A percentile compares a stretch with the other conserved stretches of the same genome.
Conservation (phyloP, 164 flowering plant species). For the Sedum album region DNA sequence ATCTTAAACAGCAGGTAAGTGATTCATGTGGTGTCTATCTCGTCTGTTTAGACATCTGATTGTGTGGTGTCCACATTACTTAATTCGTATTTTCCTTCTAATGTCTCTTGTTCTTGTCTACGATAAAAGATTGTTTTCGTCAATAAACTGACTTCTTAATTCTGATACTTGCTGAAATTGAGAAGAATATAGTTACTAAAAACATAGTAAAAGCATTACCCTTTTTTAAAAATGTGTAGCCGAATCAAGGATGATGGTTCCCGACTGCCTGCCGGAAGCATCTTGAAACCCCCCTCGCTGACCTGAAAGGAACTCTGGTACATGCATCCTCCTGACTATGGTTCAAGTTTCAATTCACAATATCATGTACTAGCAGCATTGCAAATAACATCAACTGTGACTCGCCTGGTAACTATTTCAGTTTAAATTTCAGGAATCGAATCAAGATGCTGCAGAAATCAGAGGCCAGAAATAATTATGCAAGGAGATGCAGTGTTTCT, state of each 20-base stretch:
- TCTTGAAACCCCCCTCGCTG: conserved; percentile 64
- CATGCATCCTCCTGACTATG: neutral
- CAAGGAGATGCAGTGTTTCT: conserved; percentile 7
- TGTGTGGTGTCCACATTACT: no score
- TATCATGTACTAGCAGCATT: neutral
- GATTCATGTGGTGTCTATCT: no score
- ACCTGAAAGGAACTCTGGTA: conserved; percentile 35
- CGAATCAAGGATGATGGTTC: conserved; percentile 97
- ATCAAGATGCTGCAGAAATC: conserved; percentile 6
- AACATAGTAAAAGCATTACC: neutral
- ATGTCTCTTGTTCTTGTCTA: neutral
- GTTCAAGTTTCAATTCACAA: neutral
- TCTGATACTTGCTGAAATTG: neutral
- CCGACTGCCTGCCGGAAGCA: conserved; percentile 90
- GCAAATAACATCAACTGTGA: neutral
- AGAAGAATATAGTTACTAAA: neutral
- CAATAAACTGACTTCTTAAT: neutral
- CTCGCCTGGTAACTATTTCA: neutral
- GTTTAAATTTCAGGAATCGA: neutral
- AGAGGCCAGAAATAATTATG: neutral
- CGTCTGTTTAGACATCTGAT: no score
- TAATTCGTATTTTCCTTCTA: no score
- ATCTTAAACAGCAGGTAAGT: conserved; percentile 93
- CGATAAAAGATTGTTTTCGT: neutral
- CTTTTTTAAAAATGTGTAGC: conserved; percentile 65